Evolutionary conservation across 1,284 basidiomycete genomes (phyloP), one percentile per base, ranked within the genome.

Genomic region (Puccinia coronata): DNA sequence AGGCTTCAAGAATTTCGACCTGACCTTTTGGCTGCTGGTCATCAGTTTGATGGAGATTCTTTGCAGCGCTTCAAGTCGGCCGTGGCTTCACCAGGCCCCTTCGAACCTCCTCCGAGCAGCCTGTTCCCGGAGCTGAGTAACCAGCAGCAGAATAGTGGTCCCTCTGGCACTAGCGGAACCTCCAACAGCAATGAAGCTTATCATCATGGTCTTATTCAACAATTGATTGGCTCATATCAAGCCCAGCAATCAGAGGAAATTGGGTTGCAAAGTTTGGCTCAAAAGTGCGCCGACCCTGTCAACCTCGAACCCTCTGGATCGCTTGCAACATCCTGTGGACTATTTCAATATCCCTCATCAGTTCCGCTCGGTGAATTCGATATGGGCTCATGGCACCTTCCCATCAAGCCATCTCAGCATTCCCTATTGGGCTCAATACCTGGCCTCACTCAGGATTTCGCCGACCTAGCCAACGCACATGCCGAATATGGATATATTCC

Each of bases 401-500:
- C 79, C n/a, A 67, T 70, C 36, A 80, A 70, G 31, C 70, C 71
- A 11, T 65, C 79, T 25, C 71, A 81, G 34, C 57, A 61, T 73
- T 65, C 79, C 20, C 25, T 74, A 16, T 28, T 81, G 5, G 79
- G 59, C 0, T 73, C 70, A 18, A 67, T 81, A 28, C 79, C 70
- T 2, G 70, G 79, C n/a, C 79, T 81, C 51, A 67, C 70, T 2
- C 70, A 73, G 36, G 79, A 74, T 49, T 43, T 53, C 28, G 79
- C 79, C 18, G 61, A 74, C 39, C 16, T 63, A 2, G 70, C 61
- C 39, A 81, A 81, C 39, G 79, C 79, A 9, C 61, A 73, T 67
- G n/a, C 79, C 16, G 79, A 81, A 65, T 81, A 74, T 67, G 79
- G 79, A 25, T 73, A 71, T 12, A 63, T 81, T 25, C 79, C 79